Base-by-base conservation (phyloP, 371 early-diverging fungal species). In the Rhizopus microsporus region DNA sequence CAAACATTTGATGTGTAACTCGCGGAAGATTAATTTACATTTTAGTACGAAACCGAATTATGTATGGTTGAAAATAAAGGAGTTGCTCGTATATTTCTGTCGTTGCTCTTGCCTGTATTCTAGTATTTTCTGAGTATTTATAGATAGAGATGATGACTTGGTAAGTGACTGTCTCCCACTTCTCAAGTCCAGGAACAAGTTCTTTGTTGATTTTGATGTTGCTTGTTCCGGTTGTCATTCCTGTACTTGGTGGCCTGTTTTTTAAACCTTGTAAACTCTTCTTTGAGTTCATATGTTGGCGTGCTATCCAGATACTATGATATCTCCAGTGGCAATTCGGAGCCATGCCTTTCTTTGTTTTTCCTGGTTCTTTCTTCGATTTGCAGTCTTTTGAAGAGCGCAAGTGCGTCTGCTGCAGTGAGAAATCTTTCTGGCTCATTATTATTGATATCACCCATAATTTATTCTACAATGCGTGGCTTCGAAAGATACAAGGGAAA, bases 1-100 rank as follows among this genome's bases (percentile, higher is more conserved):
- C 23, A 23, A 23, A 23, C 23, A 23, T 23, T 23, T 23, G 23
- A 23, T 23, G 23, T 23, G 2, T 0, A 23, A 23, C 2, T 23
- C 2, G 23, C 23, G 23, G 23, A 23, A 23, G 23, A 2, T 23
- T 2, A 23, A 23, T 23, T 23, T 23, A 23, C 23, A 23, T 23
- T 23, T 1, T 23, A 0, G 23, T 2, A 23, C 1, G 23, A 23
- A 23, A 23, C 23, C 23, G 23, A 23, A 23, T 23, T 23, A 23
- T 23, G 23, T 23, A 2, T 23, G 23, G n/a, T 44, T 44, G 45
- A 4, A 23, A 60, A 60, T 44, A 50, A 13, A 37, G 38, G 6
- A 58, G 43, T 17, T 43, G 39, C 39, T 47, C 49, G 30, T 31
- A 39, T 33, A 56, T 56, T 29, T 56, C 57, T 1, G 49, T 56